Percentiles rank a stretch among this genome's conserved stretches.
Conservation (phyloP, 106 monocot species). For the Acorus gramineus region DNA sequence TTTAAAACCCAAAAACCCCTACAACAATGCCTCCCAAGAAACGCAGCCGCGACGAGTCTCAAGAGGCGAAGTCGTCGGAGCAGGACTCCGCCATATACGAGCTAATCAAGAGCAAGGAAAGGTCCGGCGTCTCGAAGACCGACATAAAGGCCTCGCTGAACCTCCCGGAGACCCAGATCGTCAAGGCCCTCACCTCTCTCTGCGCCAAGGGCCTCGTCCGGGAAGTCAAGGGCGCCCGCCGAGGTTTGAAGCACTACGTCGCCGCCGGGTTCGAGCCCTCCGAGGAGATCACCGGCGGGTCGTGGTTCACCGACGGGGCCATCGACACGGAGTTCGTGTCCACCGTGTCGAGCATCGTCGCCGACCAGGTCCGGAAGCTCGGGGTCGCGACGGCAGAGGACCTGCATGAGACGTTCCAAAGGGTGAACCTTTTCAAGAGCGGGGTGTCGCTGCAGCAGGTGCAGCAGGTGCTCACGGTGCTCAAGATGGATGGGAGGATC, state of each 20-base stretch:
- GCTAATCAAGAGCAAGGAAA: constrained; percentile 31
- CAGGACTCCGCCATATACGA: constrained; percentile 7
- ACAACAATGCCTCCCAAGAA: too few relatives aligned
- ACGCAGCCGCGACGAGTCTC: too few relatives aligned
- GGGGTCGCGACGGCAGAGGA: constrained; percentile 29
- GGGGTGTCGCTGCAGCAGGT: constrained; percentile 33
- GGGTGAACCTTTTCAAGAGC: constrained; percentile 15
- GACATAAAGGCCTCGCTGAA: constrained; percentile 32
- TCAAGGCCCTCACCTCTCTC: constrained; percentile 44
- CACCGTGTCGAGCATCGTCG: constrained; percentile 19
- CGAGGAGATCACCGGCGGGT: constrained; percentile 49
- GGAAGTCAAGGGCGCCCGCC: constrained; percentile 37
- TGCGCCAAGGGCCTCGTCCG: constrained; percentile 36
- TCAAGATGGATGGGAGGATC: constrained; percentile 56
- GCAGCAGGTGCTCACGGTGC: constrained; percentile 29
- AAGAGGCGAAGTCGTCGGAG: too few relatives aligned
- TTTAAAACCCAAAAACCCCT: too few relatives aligned
- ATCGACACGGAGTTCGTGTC: constrained; percentile 41
- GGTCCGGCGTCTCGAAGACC: constrained; percentile 40
- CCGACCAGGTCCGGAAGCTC: constrained; percentile 15
- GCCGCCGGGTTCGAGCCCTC: constrained; percentile 46
- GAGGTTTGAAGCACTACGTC: constrained; percentile 45
- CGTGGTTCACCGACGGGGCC: constrained; percentile 51
- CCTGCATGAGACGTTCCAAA: constrained; percentile 19
- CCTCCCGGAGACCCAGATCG: constrained; percentile 7